Conservation (phyloP, 345 rosid species). For the Arabidopsis arenosa region DNA sequence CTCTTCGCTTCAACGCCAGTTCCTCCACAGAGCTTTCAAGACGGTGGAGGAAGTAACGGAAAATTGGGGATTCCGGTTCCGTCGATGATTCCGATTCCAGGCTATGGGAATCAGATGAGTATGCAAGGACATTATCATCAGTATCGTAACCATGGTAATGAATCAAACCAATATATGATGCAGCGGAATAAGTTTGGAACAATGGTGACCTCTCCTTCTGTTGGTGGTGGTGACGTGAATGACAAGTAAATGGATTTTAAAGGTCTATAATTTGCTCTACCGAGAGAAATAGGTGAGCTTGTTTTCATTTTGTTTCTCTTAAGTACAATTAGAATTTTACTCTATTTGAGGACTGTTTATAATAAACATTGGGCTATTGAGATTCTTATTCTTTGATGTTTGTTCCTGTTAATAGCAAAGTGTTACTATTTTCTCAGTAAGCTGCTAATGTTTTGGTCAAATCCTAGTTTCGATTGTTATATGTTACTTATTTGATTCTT, state of each 20-base stretch:
- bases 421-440: not conserved
- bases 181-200: slow-evolving; percentile 64
- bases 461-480: too few relatives aligned
- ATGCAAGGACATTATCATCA: slow-evolving; percentile 45
- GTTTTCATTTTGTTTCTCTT: not conserved
- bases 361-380: not conserved
- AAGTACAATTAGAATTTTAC: not conserved
- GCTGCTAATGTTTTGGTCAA: not conserved
- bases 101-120: slow-evolving; percentile 53
- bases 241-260: slow-evolving; percentile 47
- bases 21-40: slow-evolving; percentile 63
- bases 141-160: slow-evolving; percentile 14
- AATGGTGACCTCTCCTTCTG: slow-evolving; percentile 45
- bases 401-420: not conserved
- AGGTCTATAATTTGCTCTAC: slow-evolving; percentile 1
- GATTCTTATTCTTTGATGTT: not conserved
- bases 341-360: not conserved
- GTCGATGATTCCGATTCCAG: slow-evolving; percentile 37
- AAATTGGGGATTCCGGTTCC: slow-evolving; percentile 48
- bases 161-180: slow-evolving; percentile 53
- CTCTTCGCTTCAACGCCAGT: slow-evolving; percentile 67
- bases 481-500: too few relatives aligned
- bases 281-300: not conserved
- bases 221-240: slow-evolving; percentile 50
- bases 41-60: slow-evolving; percentile 44